A percentile compares a stretch with the other conserved stretches of the same genome.
phyloP scores from a whole-genome alignment of 257 asterid species.

The Salvia miltiorrhiza region DNA sequence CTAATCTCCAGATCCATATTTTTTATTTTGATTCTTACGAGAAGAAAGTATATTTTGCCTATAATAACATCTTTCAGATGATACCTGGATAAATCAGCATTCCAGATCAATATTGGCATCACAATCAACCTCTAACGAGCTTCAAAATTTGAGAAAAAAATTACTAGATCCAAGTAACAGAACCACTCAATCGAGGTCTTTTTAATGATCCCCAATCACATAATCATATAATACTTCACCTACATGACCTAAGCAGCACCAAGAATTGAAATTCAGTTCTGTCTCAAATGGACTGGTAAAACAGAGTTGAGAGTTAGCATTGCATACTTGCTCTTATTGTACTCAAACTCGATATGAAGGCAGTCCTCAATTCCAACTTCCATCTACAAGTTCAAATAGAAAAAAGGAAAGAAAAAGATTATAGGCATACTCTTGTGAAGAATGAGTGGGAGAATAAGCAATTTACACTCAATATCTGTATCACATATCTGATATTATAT shows the following conservation, averaged over 20 bases:
- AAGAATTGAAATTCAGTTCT: background rate
- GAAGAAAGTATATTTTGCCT: conserved; percentile 94
- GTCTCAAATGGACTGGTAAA: background rate
- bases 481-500: background rate
- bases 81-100: conserved; percentile 58
- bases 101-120: conserved; percentile 24
- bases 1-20: conserved; percentile 98
- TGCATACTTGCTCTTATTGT: conserved; percentile 96
- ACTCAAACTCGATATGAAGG: conserved; percentile 98
- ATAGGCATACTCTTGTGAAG: background rate
- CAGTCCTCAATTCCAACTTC: conserved; percentile 99
- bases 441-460: background rate
- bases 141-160: background rate
- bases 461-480: background rate
- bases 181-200: background rate
- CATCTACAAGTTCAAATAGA: conserved; percentile 63
- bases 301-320: conserved; percentile 3
- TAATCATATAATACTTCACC: background rate
- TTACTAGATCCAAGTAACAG: background rate
- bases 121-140: background rate
- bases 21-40: conserved; percentile 92
- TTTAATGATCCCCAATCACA: background rate
- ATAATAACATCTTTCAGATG: conserved; percentile 93
- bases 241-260: background rate
- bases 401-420: conserved; percentile 1